Evolutionary conservation across 306 rosid genomes (phyloP), one percentile per base, ranked within the genome.

Genomic region (Oemleria cerasiformis): DNA sequence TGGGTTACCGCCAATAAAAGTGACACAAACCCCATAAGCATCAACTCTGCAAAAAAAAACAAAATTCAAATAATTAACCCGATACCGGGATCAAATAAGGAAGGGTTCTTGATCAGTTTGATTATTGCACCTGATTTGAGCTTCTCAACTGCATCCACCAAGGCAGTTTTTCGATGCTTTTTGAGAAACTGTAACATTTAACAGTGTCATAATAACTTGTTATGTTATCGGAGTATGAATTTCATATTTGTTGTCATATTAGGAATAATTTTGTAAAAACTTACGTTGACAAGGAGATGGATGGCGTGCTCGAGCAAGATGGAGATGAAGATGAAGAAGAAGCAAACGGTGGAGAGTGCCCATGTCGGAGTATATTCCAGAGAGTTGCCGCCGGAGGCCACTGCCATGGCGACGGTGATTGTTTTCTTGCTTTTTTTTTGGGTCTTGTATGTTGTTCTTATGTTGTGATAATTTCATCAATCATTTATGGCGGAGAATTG

Each of bases 11-110:
- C 64, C 59, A 82, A 48, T 23, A 82, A 54, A 34, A 82, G 79
- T 45, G 85, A 82, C 38, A 82, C 77, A 66, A 82, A 78, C 48
- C 85, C 85, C 70, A 82, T 51, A 38, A 78, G 82, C 74, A 78
- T 82, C 80, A 82, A 66, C 44, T 78, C 82, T 82, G 77, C 62
- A 45, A 50, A 45, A 71, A 2, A 45, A 55, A 48, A 44, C 9
- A 68, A 0, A 41, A 0, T 15, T 21, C 23, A 50, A 25, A 30
- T 17, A 5, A 44, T 17, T 47, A 71, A 30, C 48, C 60, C 59
- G 48, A 55, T 43, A 13, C 34, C 44, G 56, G 0, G 15, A n/a
- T 5, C 25, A 43, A 15, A 25, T 20, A 53, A 8, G 8, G 57
- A 53, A 19, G 8, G 19, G 19, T 53, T 53, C 21, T 20, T 55